These are phyloP conservation scores for Starmerella asiatica DNA, from an alignment of 805 yeast genomes.

Conservation along the genomic window DNA sequence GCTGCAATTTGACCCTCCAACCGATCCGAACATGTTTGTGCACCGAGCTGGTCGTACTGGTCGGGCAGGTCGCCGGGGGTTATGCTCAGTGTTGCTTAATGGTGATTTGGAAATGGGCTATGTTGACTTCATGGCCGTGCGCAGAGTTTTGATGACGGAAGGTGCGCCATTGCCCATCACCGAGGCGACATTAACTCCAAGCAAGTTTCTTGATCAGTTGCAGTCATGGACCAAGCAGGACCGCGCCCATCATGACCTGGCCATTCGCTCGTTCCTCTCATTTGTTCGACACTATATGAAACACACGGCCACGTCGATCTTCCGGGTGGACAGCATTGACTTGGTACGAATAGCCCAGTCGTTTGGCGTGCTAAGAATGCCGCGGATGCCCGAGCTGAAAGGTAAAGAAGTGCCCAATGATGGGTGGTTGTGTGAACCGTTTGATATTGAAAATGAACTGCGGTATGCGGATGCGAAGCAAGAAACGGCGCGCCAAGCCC, in stretches of 20 bases:
- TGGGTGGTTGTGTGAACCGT: constrained; percentile 57
- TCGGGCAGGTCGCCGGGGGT: constrained; percentile 74
- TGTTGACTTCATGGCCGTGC: constrained; percentile 65
- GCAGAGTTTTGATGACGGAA: constrained; percentile 40
- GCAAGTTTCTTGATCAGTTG: constrained; percentile 21
- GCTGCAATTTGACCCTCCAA: constrained; percentile 88
- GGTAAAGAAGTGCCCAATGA: constrained; percentile 44
- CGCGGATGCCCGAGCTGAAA: constrained; percentile 85
- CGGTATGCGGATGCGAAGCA: constrained; percentile 49
- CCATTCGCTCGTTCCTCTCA: constrained; percentile 68
- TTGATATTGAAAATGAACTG: constrained; percentile 52
- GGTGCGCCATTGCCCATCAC: not conserved
- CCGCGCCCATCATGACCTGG: constrained; percentile 68
- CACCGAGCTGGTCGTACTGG: constrained; percentile 96
- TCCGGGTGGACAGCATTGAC: constrained; percentile 59
- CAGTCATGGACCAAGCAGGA: constrained; percentile 54
- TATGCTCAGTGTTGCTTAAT: constrained; percentile 59
- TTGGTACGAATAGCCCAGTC: constrained; percentile 56
- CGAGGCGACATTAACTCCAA: not conserved
- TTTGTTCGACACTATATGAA: constrained; percentile 73
- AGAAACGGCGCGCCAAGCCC: constrained; percentile 50
- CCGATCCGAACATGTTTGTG: constrained; percentile 78
- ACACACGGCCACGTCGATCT: constrained; percentile 79
- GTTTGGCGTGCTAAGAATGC: constrained; percentile 72
- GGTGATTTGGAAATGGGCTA: constrained; percentile 71